Evolutionary conservation across 164 flowering plant genomes (phyloP).

Genomic region (Kalanchoe fedtschenkoi): DNA sequence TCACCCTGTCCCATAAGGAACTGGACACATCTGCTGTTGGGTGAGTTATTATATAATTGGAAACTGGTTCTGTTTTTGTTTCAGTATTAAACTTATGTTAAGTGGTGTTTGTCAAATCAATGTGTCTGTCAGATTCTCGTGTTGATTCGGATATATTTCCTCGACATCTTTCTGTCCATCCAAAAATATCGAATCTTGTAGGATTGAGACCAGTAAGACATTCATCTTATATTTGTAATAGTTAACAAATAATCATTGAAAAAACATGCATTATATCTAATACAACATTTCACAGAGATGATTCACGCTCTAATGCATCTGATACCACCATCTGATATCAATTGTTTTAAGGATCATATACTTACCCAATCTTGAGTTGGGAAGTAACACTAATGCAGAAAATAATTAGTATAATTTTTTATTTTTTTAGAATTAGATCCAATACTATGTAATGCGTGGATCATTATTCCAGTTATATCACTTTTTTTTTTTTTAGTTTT

Average conservation of each 20-base stretch:
- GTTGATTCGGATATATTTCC: too few relatives aligned
- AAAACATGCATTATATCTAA: too few relatives aligned
- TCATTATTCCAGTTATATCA: background rate
- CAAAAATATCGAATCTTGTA: background rate
- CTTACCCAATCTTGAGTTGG: too few relatives aligned
- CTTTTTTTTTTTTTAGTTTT: background rate
- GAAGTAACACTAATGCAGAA: too few relatives aligned
- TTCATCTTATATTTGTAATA: background rate
- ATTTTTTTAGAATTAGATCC: too few relatives aligned
- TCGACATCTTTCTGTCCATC: background rate
- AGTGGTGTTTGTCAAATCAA: background rate
- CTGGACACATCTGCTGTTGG: conserved; percentile 47
- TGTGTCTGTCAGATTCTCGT: too few relatives aligned
- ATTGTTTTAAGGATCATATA: too few relatives aligned
- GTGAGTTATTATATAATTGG: conserved; percentile 26
- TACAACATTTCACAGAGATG: too few relatives aligned
- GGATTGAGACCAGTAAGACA: background rate
- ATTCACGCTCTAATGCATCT: too few relatives aligned
- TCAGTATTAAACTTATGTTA: background rate
- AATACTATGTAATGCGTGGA: too few relatives aligned
- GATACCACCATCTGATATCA: too few relatives aligned
- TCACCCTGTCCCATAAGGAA: conserved; percentile 65
- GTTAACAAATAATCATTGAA: background rate
- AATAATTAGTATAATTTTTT: too few relatives aligned
- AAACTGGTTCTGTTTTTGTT: background rate